These are phyloP conservation scores for Centrapalus pauciflorus DNA, from an alignment of 129 eudicot species.

Conservation along the genomic window DNA sequence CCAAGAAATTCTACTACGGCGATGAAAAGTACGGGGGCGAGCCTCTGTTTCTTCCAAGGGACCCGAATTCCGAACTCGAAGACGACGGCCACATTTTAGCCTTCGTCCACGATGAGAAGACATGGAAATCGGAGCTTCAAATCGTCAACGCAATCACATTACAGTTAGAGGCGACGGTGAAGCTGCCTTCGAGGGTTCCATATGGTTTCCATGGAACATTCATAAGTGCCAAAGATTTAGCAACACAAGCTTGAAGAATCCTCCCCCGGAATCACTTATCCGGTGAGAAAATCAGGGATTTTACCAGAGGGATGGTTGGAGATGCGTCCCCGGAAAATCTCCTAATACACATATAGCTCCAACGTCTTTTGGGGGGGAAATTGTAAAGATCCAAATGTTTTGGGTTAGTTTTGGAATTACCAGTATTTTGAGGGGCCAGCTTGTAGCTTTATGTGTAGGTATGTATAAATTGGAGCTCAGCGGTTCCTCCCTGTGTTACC, in stretches of 20 bases:
- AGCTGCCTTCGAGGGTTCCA: constrained; percentile 50
- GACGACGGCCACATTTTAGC: constrained; percentile 46
- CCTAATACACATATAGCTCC: not conserved
- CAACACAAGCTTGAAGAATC: constrained; percentile 29
- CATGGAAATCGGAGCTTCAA: constrained; percentile 39
- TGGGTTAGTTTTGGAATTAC: constrained; percentile 5
- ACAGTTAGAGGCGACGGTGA: constrained; percentile 36
- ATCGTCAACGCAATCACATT: constrained; percentile 43
- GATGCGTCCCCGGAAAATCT: constrained; percentile 41
- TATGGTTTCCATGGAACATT: constrained; percentile 59
- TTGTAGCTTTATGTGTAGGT: constrained; percentile 45
- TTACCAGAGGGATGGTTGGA: constrained; percentile 39
- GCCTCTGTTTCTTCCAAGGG: constrained; percentile 44
- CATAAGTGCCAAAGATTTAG: constrained; percentile 31
- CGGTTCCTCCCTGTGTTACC: constrained; percentile 25
- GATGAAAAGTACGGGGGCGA: constrained; percentile 45
- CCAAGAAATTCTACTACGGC: constrained; percentile 32
- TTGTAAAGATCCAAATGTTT: not conserved
- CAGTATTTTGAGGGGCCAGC: constrained; percentile 33
- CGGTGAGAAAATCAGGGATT: not conserved
- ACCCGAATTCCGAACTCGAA: constrained; percentile 18
- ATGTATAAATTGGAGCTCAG: constrained; percentile 41
- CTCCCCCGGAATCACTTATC: not conserved
- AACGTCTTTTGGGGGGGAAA: constrained; percentile 1
- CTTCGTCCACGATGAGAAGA: constrained; percentile 46